Conservation (phyloP, 352 stramenopile genomes). For the Phytophthora ramorum region DNA sequence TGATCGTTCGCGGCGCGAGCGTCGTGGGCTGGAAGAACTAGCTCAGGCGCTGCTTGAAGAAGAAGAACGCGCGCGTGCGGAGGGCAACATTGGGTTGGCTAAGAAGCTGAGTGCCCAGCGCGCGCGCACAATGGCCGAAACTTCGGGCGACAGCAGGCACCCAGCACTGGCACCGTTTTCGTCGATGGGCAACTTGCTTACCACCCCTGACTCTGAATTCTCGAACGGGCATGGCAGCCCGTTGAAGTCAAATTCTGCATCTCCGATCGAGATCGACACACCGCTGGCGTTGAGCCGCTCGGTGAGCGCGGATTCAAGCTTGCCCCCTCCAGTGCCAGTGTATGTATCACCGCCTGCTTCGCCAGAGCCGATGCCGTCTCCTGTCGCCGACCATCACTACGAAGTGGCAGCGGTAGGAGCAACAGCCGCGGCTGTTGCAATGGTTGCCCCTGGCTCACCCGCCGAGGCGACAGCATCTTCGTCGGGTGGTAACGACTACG, state of each 20-base stretch:
- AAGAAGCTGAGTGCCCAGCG: slow-evolving; percentile 86
- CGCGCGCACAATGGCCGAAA: slow-evolving; percentile 71
- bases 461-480: slow-evolving; percentile 44
- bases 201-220: slow-evolving; percentile 18
- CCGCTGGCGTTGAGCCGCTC: slow-evolving; percentile 46
- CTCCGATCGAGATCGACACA: slow-evolving; percentile 20
- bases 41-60: slow-evolving; percentile 80
- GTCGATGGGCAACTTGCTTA: slow-evolving; percentile 53
- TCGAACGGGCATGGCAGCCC: slow-evolving; percentile 37
- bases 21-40: slow-evolving; percentile 79
- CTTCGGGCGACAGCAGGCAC: slow-evolving; percentile 46
- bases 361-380: slow-evolving; percentile 29
- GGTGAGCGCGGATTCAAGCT: slow-evolving; percentile 42
- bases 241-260: slow-evolving; percentile 26
- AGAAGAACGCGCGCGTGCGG: slow-evolving; percentile 79
- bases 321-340: slow-evolving; percentile 33
- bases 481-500: slow-evolving; percentile 70
- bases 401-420: slow-evolving; percentile 15
- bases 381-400: slow-evolving; percentile 20
- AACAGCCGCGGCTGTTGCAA: slow-evolving; percentile 10
- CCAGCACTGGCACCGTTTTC: slow-evolving; percentile 46
- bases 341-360: slow-evolving; percentile 22
- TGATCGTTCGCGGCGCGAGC: slow-evolving; percentile 75
- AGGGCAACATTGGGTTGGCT: slow-evolving; percentile 75
- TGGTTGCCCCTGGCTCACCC: slow-evolving; percentile 37